These are phyloP conservation scores for Aspergillus leporis DNA, from an alignment of 495 filamentous ascomycete species.

Conservation along the genomic window DNA sequence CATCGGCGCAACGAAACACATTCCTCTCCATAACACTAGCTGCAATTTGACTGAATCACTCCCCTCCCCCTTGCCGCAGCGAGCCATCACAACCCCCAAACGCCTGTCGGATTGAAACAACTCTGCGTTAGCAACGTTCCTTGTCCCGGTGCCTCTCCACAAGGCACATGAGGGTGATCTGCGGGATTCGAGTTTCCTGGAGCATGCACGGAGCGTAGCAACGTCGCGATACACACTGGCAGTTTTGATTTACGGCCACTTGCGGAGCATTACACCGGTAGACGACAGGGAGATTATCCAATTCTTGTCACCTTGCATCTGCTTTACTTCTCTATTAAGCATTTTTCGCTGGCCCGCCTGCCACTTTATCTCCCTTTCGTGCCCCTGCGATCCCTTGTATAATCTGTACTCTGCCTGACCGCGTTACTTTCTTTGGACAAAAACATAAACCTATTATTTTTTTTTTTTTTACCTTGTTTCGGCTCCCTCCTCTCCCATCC, in stretches of 20 bases:
- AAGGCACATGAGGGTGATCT: constrained; percentile 47
- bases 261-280: constrained; percentile 29
- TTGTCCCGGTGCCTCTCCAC: constrained; percentile 25
- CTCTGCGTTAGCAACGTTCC: constrained; percentile 13
- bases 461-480: constrained; percentile 7
- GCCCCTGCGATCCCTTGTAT: constrained; percentile 35
- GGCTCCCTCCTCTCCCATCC: background rate
- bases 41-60: constrained; percentile 29
- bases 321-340: constrained; percentile 24
- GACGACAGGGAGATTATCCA: constrained; percentile 39
- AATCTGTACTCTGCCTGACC: constrained; percentile 39
- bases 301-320: constrained; percentile 45
- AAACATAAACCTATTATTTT: constrained; percentile 19
- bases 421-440: constrained; percentile 24
- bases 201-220: constrained; percentile 53
- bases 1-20: constrained; percentile 40
- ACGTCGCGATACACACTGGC: constrained; percentile 34
- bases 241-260: constrained; percentile 37
- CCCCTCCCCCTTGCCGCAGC: constrained; percentile 42
- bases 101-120: constrained; percentile 25
- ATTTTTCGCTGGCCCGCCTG: constrained; percentile 33
- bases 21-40: constrained; percentile 36
- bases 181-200: constrained; percentile 48
- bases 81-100: constrained; percentile 36
- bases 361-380: constrained; percentile 31